Evolutionary conservation across 2,329 filamentous ascomycete genomes (phyloP).

Genomic region (Rutstroemia sp.): DNA sequence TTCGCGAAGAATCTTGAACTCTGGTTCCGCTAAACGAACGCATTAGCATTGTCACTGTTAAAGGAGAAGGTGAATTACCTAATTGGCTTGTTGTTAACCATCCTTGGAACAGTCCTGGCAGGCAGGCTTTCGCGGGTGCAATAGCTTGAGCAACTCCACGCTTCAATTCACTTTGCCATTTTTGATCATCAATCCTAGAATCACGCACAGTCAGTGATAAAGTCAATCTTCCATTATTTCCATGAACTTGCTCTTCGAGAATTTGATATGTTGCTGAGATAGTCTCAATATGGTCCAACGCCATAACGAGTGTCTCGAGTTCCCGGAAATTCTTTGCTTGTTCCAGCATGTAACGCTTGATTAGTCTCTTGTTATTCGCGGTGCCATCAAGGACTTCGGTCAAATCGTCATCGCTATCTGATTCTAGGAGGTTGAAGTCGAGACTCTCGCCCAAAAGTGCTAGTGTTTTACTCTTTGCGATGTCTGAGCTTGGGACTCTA

Average conservation of each 20-base stretch:
- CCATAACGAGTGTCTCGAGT: constrained; percentile 58
- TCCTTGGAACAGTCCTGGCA: constrained; percentile 54
- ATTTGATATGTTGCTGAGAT: constrained; percentile 35
- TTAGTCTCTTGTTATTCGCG: constrained; percentile 28
- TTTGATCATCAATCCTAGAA: neutral
- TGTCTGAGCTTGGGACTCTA: constrained; percentile 42
- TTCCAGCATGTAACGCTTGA: constrained; percentile 34
- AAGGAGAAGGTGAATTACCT: constrained; percentile 10
- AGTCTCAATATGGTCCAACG: constrained; percentile 61
- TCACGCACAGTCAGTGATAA: neutral
- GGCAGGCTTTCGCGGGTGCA: constrained; percentile 45
- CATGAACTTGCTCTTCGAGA: constrained; percentile 18
- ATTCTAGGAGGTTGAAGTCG: constrained; percentile 28
- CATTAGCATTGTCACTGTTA: constrained; percentile 12
- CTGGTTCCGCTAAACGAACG: constrained; percentile 42
- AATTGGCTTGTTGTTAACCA: constrained; percentile 45
- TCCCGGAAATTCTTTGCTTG: constrained; percentile 60
- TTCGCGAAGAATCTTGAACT: constrained; percentile 59
- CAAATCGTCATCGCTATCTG: constrained; percentile 23
- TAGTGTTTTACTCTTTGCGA: constrained; percentile 29
- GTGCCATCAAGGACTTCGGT: constrained; percentile 30
- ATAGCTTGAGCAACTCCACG: constrained; percentile 46
- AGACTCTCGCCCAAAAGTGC: constrained; percentile 33
- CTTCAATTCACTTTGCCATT: constrained; percentile 42
- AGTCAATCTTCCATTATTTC: neutral